phyloP scores from a whole-genome alignment of 2,329 filamentous ascomycete genomes.

The Paracoccidioides lutzii region DNA sequence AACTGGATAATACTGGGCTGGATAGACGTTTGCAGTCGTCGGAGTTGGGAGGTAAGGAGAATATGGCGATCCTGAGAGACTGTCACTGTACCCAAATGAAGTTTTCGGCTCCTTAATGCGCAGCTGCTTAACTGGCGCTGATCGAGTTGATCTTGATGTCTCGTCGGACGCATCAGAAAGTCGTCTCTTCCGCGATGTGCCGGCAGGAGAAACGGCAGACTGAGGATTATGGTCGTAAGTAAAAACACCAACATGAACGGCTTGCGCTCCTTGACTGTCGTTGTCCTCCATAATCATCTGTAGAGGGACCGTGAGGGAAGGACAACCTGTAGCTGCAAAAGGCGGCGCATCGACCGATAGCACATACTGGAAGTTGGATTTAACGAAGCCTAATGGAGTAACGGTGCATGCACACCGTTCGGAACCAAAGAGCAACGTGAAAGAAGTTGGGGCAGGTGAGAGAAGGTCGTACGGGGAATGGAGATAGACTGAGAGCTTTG shows the following conservation, averaged over 20 bases:
- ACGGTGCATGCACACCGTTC: constrained; percentile 57
- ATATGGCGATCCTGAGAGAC: constrained; percentile 37
- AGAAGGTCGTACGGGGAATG: constrained; percentile 63
- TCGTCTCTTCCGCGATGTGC: constrained; percentile 44
- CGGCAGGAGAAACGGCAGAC: constrained; percentile 27
- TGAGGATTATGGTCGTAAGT: constrained; percentile 41
- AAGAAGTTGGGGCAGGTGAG: constrained; percentile 36
- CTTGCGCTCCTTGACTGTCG: constrained; percentile 37
- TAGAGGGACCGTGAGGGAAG: constrained; percentile 45
- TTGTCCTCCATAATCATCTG: constrained; percentile 48
- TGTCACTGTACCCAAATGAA: constrained; percentile 41
- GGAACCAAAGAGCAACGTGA: constrained; percentile 66
- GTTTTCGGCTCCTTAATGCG: constrained; percentile 37
- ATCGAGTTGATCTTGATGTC: constrained; percentile 37
- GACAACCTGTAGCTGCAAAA: constrained; percentile 44
- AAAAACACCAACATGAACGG: constrained; percentile 48
- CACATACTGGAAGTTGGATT: constrained; percentile 54
- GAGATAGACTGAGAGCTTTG: constrained; percentile 60
- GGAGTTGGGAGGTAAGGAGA: constrained; percentile 40
- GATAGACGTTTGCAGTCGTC: constrained; percentile 29
- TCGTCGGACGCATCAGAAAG: constrained; percentile 40
- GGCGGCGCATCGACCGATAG: constrained; percentile 61
- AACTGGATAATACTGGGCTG: constrained; percentile 24
- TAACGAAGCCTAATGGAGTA: constrained; percentile 45
- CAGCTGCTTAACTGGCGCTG: constrained; percentile 35